A percentile compares a stretch with the other conserved stretches of the same genome.
Evolutionary conservation across 345 rosid species (phyloP).

Genomic region (rapeseed (Brassica napus)): DNA sequence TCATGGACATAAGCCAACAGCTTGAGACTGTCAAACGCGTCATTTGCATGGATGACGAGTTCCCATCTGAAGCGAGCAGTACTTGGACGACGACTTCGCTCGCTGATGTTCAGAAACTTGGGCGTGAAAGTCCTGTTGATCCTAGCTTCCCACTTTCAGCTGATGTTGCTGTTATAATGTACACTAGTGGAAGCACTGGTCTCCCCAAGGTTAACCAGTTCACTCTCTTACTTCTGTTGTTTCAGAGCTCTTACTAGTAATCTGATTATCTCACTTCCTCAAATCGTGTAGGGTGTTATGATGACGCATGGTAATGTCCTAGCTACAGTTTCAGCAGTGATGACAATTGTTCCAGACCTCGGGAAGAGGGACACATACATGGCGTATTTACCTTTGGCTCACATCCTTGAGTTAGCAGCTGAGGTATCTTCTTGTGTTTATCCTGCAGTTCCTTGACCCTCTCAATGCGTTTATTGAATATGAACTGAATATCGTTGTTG

Average conservation of each 20-base stretch:
- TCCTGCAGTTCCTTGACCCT: slow-evolving; percentile 8
- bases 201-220: slow-evolving; percentile 73
- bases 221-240: not conserved
- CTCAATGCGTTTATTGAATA: slow-evolving; percentile 14
- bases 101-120: slow-evolving; percentile 69
- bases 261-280: not conserved
- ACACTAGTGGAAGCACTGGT: slow-evolving; percentile 99
- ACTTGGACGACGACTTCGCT: slow-evolving; percentile 63
- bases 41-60: slow-evolving; percentile 80
- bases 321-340: slow-evolving; percentile 88
- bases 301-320: slow-evolving; percentile 97
- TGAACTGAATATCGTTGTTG: slow-evolving; percentile 30
- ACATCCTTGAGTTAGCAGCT: slow-evolving; percentile 94
- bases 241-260: not conserved
- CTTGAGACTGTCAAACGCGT: slow-evolving; percentile 85
- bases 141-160: slow-evolving; percentile 75
- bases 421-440: slow-evolving; percentile 53
- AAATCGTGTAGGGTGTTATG: slow-evolving; percentile 84
- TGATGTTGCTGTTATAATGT: slow-evolving; percentile 96
- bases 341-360: slow-evolving; percentile 88
- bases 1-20: slow-evolving; percentile 76
- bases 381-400: slow-evolving; percentile 93
- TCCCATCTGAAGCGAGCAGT: slow-evolving; percentile 61
- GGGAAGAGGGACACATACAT: slow-evolving; percentile 80
- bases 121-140: slow-evolving; percentile 63